Evolutionary conservation across 129 eudicot species (phyloP).

Genomic region (Glebionis coronaria): DNA sequence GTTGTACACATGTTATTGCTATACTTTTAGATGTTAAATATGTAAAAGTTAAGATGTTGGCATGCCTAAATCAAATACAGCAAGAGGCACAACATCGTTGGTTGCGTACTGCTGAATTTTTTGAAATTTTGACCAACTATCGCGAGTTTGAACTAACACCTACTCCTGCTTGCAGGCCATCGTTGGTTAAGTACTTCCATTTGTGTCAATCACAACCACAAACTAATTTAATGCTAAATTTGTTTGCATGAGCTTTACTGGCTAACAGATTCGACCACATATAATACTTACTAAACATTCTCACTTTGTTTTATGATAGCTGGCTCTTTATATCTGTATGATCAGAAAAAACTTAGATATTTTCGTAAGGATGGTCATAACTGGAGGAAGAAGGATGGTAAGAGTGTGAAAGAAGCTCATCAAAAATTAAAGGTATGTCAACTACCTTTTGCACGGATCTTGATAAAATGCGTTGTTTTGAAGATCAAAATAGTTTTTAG

Average conservation of each 20-base stretch:
- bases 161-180: conserved; percentile 30
- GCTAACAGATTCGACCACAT: neutral
- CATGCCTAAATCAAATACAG: conserved; percentile 33
- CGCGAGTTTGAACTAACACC: conserved; percentile 15
- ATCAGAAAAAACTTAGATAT: conserved; percentile 38
- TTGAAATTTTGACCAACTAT: conserved; percentile 34
- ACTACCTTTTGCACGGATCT: neutral
- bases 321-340: conserved; percentile 57
- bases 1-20: neutral
- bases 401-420: conserved; percentile 54
- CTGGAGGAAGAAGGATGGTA: conserved; percentile 68
- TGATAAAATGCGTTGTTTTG: neutral
- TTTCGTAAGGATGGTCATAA: conserved; percentile 56
- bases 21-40: neutral
- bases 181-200: neutral
- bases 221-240: neutral
- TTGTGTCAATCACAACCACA: neutral
- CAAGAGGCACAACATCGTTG: conserved; percentile 39
- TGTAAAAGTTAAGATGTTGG: conserved; percentile 14
- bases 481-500: neutral
- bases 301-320: conserved; percentile 14
- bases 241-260: neutral
- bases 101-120: conserved; percentile 34
- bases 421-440: conserved; percentile 46
- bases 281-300: neutral